phyloP scores from a whole-genome alignment of 306 rosid genomes.

The Glycine soja region DNA sequence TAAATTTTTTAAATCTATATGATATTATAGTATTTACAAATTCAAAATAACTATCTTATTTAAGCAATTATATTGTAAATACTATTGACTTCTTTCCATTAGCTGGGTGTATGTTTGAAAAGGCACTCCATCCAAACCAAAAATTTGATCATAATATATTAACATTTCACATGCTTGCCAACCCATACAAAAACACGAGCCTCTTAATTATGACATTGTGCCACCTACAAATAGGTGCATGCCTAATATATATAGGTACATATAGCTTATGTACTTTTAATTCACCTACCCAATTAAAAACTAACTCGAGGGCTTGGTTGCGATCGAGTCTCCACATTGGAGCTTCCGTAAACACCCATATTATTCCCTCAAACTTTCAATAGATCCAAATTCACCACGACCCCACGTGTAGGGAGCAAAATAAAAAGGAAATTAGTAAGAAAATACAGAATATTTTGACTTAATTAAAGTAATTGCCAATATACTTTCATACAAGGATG shows the following conservation, averaged over 20 bases:
- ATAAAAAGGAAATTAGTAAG: neutral
- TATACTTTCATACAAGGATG: conserved; percentile 8
- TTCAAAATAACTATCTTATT: too few species aligned
- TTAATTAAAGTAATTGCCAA: neutral
- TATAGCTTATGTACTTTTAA: neutral
- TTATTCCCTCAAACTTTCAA: conserved; percentile 9
- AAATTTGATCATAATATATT: too few species aligned
- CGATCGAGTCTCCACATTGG: conserved; percentile 5
- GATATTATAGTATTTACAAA: too few species aligned
- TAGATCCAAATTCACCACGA: conserved; percentile 21
- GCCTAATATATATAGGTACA: neutral
- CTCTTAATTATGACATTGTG: neutral
- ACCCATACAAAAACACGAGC: neutral
- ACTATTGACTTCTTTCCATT: too few species aligned
- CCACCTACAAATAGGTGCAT: neutral
- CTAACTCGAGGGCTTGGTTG: neutral
- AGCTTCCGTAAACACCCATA: neutral
- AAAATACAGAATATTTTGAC: neutral
- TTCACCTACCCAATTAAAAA: neutral
- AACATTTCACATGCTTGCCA: too few species aligned
- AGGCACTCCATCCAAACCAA: too few species aligned
- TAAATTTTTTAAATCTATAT: too few species aligned
- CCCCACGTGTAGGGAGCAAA: neutral
- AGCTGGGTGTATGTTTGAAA: too few species aligned
- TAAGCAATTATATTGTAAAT: too few species aligned